Evolutionary conservation across 2,329 filamentous ascomycete species (phyloP), one percentile per base, ranked within the genome.

Genomic region (Sporothrix globosa): DNA sequence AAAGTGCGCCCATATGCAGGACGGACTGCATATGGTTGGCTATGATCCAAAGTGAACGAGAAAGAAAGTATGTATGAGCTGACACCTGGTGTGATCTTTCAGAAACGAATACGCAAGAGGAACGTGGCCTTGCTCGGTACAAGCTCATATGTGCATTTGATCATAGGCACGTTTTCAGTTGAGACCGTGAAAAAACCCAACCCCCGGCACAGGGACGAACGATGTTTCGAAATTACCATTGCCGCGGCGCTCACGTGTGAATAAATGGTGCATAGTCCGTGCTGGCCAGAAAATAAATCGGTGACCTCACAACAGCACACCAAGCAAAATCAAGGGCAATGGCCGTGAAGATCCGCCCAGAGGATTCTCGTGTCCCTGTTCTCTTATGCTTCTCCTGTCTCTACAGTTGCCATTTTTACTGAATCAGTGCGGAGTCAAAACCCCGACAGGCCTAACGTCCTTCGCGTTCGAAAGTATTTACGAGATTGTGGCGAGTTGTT

Each of bases 201-300:
- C 14, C 46, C 60, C 54, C 44, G 24, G 60, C 60, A 17, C 41
- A 34, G 14, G 27, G 14, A 27, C 21, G n/a, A 27, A 34, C 60
- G 39, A 27, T n/a, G 41, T 21, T 21, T 41, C 56, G n/a, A 24
- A 44, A 13, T 21, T n/a, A 7, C 41, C 19, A 48, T 10, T 65
- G 24, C 60, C 60, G 60, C 63, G 46, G 63, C 46, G 48, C 46
- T 53, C 63, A 53, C 63, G 27, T 67, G 63, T 27, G 58, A 61
- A 61, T 6, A 24, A n/a, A 39, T n/a, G 34, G 58, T 13, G 34
- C 13, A 10, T 24, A 61, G 58, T 11, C 58, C 21, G 58, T 61
- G 63, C 48, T 67, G 19, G n/a, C 27, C 65, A 50, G 48, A 67
- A 67, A 67, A 54, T 30, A 41, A 54, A 54, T 44, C 65, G 48